A percentile compares a stretch with the other conserved stretches of the same genome.
Conservation (phyloP, 768 basidiomycete species). For the Hygrocybe coccinea region DNA sequence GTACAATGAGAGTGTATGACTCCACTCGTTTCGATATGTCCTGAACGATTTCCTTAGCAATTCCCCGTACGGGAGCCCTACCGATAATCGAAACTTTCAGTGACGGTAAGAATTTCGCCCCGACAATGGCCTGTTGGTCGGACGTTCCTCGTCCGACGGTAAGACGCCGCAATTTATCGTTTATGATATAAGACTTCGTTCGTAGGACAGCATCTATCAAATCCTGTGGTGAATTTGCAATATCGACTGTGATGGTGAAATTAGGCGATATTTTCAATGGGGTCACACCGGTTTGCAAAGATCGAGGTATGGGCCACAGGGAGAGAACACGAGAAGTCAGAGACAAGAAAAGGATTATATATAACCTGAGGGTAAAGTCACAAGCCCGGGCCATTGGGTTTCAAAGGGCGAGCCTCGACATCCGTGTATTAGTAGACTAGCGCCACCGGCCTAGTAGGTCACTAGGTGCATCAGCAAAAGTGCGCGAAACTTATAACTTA, state of each 20-base stretch:
- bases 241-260: constrained; percentile 49
- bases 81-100: constrained; percentile 39
- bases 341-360: neutral
- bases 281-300: constrained; percentile 39
- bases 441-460: too few species aligned
- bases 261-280: constrained; percentile 43
- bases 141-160: constrained; percentile 53
- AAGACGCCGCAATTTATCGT: constrained; percentile 57
- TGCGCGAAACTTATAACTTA: too few species aligned
- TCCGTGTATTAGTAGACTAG: too few species aligned
- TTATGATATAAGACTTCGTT: constrained; percentile 39
- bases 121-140: constrained; percentile 35
- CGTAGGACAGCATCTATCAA: constrained; percentile 51
- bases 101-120: constrained; percentile 39
- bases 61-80: constrained; percentile 34
- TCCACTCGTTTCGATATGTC: constrained; percentile 52
- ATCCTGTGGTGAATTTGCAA: constrained; percentile 49
- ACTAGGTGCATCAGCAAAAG: too few species aligned
- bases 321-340: constrained; percentile 9
- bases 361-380: too few species aligned
- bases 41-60: constrained; percentile 49
- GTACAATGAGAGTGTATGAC: constrained; percentile 53
- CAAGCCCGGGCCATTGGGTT: too few species aligned
- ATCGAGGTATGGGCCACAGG: constrained; percentile 37
- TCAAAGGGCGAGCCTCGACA: too few species aligned